These are phyloP conservation scores for Arabidopsis hybrid DNA, from an alignment of 441 rosid species.

Conservation along the genomic window DNA sequence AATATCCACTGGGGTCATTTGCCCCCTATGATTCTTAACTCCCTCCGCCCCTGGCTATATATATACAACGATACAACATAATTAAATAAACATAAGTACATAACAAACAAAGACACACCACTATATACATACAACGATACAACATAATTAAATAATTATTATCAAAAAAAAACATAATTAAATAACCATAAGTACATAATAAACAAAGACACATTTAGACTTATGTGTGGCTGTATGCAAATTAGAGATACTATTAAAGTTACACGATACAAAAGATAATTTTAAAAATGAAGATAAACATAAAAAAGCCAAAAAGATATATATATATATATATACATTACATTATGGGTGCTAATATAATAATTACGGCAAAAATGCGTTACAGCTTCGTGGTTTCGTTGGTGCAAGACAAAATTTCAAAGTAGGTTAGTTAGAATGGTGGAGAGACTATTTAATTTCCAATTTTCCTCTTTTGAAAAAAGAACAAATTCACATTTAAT, in stretches of 20 bases:
- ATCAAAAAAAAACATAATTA: constrained; percentile 12
- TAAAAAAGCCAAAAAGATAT: not conserved
- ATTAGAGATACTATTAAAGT: not conserved
- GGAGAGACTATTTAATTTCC: constrained; percentile 29
- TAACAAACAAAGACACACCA: not conserved
- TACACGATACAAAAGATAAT: not conserved
- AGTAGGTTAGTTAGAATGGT: constrained; percentile 44
- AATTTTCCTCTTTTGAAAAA: constrained; percentile 10
- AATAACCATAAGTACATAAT: not conserved
- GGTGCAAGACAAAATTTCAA: constrained; percentile 35
- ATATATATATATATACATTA: not conserved
- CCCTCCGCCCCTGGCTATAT: too few relatives aligned
- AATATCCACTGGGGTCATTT: too few relatives aligned
- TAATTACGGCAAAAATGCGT: constrained; percentile 39
- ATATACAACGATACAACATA: constrained; percentile 18
- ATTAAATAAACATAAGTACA: not conserved
- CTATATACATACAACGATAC: constrained; percentile 26
- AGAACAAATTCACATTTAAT: constrained; percentile 15
- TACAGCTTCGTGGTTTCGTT: constrained; percentile 44
- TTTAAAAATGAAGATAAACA: not conserved
- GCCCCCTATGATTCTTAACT: too few relatives aligned
- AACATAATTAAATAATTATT: constrained; percentile 6
- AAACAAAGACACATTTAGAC: not conserved
- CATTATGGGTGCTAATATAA: constrained; percentile 14
- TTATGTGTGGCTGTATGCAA: constrained; percentile 26